phyloP scores from a whole-genome alignment of 2,329 filamentous ascomycete genomes.

The Trichophyton equinum region DNA sequence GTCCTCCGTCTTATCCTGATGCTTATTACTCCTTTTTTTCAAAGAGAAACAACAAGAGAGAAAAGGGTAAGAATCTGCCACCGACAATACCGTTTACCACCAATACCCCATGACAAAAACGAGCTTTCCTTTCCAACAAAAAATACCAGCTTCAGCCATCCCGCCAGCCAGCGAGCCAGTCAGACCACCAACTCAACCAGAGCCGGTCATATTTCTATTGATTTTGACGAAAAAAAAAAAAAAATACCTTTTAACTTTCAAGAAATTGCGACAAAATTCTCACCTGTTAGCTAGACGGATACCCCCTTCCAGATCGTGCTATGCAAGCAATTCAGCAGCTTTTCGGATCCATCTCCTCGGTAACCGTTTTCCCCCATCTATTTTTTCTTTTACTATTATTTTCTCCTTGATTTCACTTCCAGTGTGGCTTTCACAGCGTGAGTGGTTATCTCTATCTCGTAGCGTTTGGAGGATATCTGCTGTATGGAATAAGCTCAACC shows the following conservation, averaged over 20 bases:
- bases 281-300: slow-evolving; percentile 1
- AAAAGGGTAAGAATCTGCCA: slow-evolving; percentile 1
- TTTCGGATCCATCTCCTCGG: slow-evolving; percentile 2
- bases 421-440: neutral
- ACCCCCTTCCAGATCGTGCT: neutral
- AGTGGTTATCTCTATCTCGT: neutral
- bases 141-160: neutral
- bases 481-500: neutral
- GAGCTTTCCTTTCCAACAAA: neutral
- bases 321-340: slow-evolving; percentile 1
- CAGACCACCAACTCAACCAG: neutral
- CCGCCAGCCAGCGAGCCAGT: too few relatives aligned
- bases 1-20: slow-evolving; percentile 5
- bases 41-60: neutral
- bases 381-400: neutral
- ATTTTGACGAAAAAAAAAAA: neutral
- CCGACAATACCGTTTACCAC: neutral
- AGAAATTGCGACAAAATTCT: neutral
- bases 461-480: neutral
- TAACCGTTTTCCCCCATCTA: neutral
- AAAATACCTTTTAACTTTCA: neutral
- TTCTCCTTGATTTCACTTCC: neutral
- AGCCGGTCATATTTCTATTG: neutral
- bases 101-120: neutral
- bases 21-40: slow-evolving; percentile 6